These are phyloP conservation scores for Eucalyptus pauciflora DNA, from an alignment of 345 rosid species.

Conservation along the genomic window DNA sequence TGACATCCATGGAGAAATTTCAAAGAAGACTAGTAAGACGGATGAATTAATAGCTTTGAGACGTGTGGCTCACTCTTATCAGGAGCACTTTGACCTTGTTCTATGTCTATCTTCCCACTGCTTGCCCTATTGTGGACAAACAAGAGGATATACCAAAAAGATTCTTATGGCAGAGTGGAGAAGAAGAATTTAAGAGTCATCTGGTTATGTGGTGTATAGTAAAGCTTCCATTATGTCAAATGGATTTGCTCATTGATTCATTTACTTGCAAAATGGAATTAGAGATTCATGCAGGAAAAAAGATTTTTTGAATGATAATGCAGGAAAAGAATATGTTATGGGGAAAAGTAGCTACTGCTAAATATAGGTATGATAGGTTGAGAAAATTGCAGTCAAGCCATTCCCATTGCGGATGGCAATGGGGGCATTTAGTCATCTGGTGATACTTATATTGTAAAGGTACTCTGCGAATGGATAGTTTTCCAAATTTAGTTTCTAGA, in stretches of 20 bases:
- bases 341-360: background rate
- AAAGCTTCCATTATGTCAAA: background rate
- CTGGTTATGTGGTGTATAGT: background rate
- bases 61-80: background rate
- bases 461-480: background rate
- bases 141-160: background rate
- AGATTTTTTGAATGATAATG: background rate
- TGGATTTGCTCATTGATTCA: background rate
- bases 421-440: background rate
- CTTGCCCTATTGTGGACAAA: background rate
- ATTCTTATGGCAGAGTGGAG: background rate
- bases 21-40: background rate
- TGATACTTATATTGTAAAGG: background rate
- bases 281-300: background rate
- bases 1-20: background rate
- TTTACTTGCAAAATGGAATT: background rate
- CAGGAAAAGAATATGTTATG: background rate
- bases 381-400: background rate
- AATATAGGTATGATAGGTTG: background rate
- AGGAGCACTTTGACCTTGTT: background rate
- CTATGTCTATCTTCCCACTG: background rate
- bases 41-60: background rate
- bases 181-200: background rate
- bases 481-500: background rate
- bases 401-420: background rate